phyloP scores from a whole-genome alignment of 805 yeast genomes.

The Lipomyces sp. region DNA sequence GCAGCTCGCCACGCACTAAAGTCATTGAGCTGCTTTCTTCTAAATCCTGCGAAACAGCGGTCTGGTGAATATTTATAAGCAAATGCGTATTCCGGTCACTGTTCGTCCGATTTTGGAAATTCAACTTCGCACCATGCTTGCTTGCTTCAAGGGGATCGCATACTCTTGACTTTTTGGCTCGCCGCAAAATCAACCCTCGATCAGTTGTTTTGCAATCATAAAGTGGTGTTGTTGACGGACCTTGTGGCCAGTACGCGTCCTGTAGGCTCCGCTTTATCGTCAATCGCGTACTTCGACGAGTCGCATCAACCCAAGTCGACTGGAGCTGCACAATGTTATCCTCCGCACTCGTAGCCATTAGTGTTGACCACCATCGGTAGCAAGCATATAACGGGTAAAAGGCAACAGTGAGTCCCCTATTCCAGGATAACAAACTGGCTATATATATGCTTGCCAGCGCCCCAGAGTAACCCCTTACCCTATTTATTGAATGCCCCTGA shows the following conservation, averaged over 20 bases:
- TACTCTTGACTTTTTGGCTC: not conserved
- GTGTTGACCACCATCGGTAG: not conserved
- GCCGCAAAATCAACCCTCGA: not conserved
- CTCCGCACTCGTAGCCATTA: not conserved
- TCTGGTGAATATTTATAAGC: not conserved
- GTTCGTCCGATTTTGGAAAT: not conserved
- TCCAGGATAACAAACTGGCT: too few species aligned
- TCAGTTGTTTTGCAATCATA: not conserved
- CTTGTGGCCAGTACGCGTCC: not conserved
- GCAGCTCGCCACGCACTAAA: not conserved
- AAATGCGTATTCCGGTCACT: not conserved
- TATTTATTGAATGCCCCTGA: not conserved
- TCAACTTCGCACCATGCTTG: not conserved
- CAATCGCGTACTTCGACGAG: conserved; percentile 1
- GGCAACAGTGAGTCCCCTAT: not conserved
- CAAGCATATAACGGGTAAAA: not conserved
- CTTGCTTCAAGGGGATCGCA: not conserved
- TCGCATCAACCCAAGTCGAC: conserved; percentile 4
- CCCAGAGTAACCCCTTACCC: not conserved
- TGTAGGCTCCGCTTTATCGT: conserved; percentile 5
- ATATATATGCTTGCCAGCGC: too few species aligned
- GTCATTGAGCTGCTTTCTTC: not conserved
- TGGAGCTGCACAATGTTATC: not conserved
- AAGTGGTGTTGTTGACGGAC: not conserved
- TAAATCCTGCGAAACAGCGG: not conserved